A percentile compares a stretch with the other conserved stretches of the same genome.
Conservation (phyloP, 1,139 yeast genomes). For the Saccharomyces hybrid region DNA sequence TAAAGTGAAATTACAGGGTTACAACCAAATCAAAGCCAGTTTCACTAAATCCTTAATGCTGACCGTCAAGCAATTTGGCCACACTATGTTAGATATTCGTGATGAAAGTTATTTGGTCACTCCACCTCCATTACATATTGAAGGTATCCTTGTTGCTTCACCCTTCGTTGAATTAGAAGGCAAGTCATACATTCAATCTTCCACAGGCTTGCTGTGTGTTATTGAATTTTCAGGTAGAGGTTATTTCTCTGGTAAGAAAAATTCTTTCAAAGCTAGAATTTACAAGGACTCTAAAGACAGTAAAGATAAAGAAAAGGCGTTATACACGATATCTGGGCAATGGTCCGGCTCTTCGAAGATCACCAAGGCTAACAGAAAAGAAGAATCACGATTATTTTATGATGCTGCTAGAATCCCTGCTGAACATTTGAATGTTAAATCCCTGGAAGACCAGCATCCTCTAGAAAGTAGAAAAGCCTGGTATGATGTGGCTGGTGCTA, state of each 20-base stretch:
- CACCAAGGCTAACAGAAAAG: conserved; percentile 24
- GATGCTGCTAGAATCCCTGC: conserved; percentile 52
- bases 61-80: conserved; percentile 85
- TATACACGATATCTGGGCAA: conserved; percentile 78
- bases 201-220: conserved; percentile 64
- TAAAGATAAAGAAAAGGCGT: conserved; percentile 47
- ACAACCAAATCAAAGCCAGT: conserved; percentile 78
- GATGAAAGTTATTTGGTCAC: conserved; percentile 71
- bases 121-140: conserved; percentile 89
- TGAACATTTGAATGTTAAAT: conserved; percentile 62
- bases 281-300: conserved; percentile 48
- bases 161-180: conserved; percentile 89
- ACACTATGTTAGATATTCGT: conserved; percentile 62
- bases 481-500: conserved; percentile 83
- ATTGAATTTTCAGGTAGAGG: conserved; percentile 87
- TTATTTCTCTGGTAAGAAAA: conserved; percentile 87
- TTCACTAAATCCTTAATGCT: conserved; percentile 55
- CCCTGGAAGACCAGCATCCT: conserved; percentile 63
- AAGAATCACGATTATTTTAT: conserved; percentile 43
- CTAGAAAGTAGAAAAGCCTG: conserved; percentile 82
- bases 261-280: conserved; percentile 78
- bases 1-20: conserved; percentile 69
- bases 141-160: conserved; percentile 80
- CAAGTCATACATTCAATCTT: conserved; percentile 67
- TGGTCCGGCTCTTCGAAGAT: conserved; percentile 73